These are phyloP conservation scores for Entomortierella lignicola DNA, from an alignment of 192 early-diverging fungal genomes.

Conservation along the genomic window DNA sequence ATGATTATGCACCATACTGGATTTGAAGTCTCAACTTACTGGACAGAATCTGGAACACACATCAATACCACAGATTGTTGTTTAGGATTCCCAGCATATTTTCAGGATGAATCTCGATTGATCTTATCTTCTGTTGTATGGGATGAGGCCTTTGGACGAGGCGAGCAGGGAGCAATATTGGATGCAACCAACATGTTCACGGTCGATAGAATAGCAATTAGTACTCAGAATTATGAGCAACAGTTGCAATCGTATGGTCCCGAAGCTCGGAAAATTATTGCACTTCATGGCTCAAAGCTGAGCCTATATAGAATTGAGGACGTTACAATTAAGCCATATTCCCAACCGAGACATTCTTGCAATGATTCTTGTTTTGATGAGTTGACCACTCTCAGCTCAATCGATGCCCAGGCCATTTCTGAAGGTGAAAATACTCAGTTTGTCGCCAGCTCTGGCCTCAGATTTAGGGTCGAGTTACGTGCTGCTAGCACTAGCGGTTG, in stretches of 20 bases:
- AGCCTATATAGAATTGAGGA: background rate
- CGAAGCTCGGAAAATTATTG: background rate
- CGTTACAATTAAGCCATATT: background rate
- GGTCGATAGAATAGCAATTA: background rate
- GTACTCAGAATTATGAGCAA: background rate
- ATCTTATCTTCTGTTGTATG: background rate
- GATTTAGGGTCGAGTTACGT: background rate
- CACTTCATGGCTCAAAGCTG: constrained; percentile 9
- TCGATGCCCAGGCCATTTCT: background rate
- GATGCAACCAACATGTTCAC: background rate
- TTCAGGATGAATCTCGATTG: background rate
- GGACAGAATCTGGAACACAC: background rate
- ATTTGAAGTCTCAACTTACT: background rate
- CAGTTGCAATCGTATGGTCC: background rate
- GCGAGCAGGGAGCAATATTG: background rate
- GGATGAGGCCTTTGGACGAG: background rate
- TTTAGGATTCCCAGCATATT: background rate
- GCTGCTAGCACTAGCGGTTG: background rate
- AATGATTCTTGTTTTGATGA: background rate
- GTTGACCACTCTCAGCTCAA: background rate
- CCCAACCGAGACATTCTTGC: background rate
- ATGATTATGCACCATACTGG: background rate
- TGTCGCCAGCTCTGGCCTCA: background rate
- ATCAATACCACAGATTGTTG: background rate
- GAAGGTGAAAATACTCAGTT: background rate